Evolutionary conservation across 2,329 filamentous ascomycete species (phyloP).

Genomic region (Epichloe sp.): DNA sequence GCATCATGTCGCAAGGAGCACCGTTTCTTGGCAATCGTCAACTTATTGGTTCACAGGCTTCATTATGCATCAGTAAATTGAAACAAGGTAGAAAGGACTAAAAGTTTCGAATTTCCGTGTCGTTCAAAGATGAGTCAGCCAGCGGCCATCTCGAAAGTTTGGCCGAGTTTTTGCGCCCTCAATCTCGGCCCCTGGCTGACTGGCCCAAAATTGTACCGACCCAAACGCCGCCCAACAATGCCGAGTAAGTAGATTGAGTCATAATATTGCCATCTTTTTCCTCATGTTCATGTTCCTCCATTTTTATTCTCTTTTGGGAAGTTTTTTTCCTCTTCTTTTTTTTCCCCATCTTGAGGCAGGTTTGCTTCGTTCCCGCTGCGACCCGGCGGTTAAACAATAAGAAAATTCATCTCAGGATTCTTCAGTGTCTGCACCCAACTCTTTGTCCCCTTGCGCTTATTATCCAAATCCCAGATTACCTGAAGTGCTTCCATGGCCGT

Average conservation of each 20-base stretch:
- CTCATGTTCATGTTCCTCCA: too few species aligned
- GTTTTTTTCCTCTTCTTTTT: neutral
- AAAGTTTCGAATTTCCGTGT: neutral
- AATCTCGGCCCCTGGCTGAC: neutral
- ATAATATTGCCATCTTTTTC: neutral
- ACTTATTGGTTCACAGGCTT: neutral
- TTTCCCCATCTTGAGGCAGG: neutral
- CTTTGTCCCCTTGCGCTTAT: slow-evolving; percentile 13
- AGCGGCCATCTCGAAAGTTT: neutral
- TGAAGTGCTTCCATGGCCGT: slow-evolving; percentile 32
- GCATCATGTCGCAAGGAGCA: neutral
- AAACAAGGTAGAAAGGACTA: neutral
- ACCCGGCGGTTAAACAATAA: slow-evolving; percentile 24
- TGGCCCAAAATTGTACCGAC: neutral
- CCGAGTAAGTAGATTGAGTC: neutral
- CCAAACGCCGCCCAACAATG: neutral
- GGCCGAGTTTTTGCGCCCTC: neutral
- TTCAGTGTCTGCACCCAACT: slow-evolving; percentile 33
- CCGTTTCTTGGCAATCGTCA: neutral
- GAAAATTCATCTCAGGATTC: slow-evolving; percentile 26
- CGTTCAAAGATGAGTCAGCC: neutral
- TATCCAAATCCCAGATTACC: slow-evolving; percentile 29
- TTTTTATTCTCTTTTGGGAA: neutral
- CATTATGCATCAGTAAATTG: neutral
- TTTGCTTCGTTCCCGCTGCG: neutral